phyloP scores from a whole-genome alignment of 768 basidiomycete genomes.

The Calvatia gigantea region DNA sequence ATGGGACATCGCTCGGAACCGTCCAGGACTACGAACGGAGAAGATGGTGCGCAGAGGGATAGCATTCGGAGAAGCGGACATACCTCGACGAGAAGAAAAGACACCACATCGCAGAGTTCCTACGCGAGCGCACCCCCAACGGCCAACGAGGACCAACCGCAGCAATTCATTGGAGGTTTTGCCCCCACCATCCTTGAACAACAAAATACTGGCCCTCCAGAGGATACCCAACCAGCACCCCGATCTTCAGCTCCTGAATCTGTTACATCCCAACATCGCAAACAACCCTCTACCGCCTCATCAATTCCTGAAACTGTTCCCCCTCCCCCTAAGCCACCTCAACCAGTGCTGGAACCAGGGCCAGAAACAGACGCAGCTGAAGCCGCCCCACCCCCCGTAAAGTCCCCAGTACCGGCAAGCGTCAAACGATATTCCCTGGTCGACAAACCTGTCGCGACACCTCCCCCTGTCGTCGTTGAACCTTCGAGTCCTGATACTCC shows the following conservation, averaged over 20 bases:
- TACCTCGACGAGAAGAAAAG: conserved; percentile 31
- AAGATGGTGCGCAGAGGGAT: conserved; percentile 33
- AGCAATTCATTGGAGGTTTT: conserved; percentile 54
- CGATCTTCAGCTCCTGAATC: conserved; percentile 18
- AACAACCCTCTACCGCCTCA: conserved; percentile 5
- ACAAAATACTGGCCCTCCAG: conserved; percentile 11
- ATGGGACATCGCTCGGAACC: conserved; percentile 45
- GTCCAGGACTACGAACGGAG: conserved; percentile 38
- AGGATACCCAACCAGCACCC: conserved; percentile 15
- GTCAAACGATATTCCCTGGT: conserved; percentile 80
- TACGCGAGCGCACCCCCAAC: conserved; percentile 22
- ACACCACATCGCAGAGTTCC: conserved; percentile 25
- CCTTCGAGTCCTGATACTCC: conserved; percentile 40
- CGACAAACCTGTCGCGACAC: conserved; percentile 56
- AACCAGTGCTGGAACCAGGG: no score
- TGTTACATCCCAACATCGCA: conserved; percentile 7
- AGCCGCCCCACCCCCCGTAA: conserved; percentile 19
- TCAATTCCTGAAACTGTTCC: conserved; percentile 14
- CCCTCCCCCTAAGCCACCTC: conserved; percentile 19
- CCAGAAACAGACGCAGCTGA: conserved; percentile 11
- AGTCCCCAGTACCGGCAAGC: conserved; percentile 50
- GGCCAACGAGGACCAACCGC: conserved; percentile 24
- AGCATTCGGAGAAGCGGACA: conserved; percentile 22
- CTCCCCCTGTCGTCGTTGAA: conserved; percentile 48
- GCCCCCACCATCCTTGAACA: conserved; percentile 28